These are phyloP conservation scores for Macrophomina phaseolina DNA, from an alignment of 2,329 filamentous ascomycete genomes.

Conservation along the genomic window DNA sequence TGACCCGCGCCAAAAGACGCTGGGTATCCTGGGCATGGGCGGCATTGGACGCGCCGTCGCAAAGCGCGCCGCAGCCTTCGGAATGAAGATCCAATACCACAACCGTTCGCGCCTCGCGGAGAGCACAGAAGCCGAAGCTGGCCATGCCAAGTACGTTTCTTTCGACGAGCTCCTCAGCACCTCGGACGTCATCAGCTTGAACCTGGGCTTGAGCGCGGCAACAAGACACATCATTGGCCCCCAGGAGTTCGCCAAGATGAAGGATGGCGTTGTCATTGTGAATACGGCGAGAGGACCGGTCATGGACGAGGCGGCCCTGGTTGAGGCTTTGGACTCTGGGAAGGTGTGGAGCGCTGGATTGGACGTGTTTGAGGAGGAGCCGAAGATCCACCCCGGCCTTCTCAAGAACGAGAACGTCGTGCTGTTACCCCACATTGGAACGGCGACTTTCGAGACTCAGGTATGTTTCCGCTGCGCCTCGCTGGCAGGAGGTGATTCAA, in stretches of 20 bases:
- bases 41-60: slow-evolving; percentile 61
- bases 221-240: slow-evolving; percentile 61
- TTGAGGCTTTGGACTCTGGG: slow-evolving; percentile 58
- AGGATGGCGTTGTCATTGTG: slow-evolving; percentile 61
- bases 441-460: slow-evolving; percentile 65
- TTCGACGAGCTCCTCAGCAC: slow-evolving; percentile 61
- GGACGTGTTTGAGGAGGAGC: slow-evolving; percentile 65
- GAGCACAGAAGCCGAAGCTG: slow-evolving; percentile 46
- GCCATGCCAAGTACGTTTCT: slow-evolving; percentile 58
- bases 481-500: not conserved
- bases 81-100: slow-evolving; percentile 65
- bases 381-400: slow-evolving; percentile 58
- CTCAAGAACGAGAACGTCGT: slow-evolving; percentile 58
- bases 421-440: slow-evolving; percentile 66
- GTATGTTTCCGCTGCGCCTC: slow-evolving; percentile 34
- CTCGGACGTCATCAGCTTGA: slow-evolving; percentile 62
- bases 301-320: slow-evolving; percentile 63
- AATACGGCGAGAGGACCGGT: slow-evolving; percentile 64
- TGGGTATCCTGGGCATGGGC: slow-evolving; percentile 66
- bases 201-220: slow-evolving; percentile 57
- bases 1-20: slow-evolving; percentile 58
- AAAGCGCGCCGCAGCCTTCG: slow-evolving; percentile 58
- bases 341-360: slow-evolving; percentile 62
- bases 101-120: slow-evolving; percentile 53
- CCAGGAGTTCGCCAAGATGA: slow-evolving; percentile 59